Evolutionary conservation across 2,329 filamentous ascomycete species (phyloP).

Genomic region (Xylariaceae sp.): DNA sequence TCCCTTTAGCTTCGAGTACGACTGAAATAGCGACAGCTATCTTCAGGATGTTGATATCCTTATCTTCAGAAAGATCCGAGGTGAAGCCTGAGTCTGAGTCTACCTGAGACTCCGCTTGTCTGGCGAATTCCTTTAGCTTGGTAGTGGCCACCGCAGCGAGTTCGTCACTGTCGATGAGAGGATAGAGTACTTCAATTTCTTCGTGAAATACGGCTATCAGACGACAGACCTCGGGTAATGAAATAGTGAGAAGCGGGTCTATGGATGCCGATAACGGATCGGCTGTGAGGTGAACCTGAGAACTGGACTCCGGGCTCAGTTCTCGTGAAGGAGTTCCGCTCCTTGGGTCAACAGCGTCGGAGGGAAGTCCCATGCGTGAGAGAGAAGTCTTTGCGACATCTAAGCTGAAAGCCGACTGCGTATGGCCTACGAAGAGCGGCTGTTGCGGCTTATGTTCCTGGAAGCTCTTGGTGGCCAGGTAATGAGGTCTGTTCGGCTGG

Average conservation of each 20-base stretch:
- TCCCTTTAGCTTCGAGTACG: slow-evolving; percentile 1
- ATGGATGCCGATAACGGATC: not conserved
- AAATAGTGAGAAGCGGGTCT: slow-evolving; percentile 2
- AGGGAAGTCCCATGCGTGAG: slow-evolving; percentile 5
- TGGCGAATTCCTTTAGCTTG: not conserved
- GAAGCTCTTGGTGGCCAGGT: not conserved
- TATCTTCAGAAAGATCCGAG: not conserved
- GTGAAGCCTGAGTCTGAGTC: not conserved
- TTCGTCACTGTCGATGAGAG: slow-evolving; percentile 1
- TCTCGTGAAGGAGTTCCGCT: not conserved
- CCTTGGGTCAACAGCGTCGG: not conserved
- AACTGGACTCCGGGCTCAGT: not conserved
- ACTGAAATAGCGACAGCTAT: slow-evolving; percentile 2
- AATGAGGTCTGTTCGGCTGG: not conserved
- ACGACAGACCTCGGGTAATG: not conserved
- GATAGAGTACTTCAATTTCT: slow-evolving; percentile 3
- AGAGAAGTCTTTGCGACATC: slow-evolving; percentile 6
- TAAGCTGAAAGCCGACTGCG: slow-evolving; percentile 4
- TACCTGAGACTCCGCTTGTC: not conserved
- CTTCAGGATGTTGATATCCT: not conserved
- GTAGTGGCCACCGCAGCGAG: not conserved
- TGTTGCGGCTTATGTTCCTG: not conserved
- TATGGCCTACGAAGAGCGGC: slow-evolving; percentile 7
- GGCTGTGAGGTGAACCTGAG: not conserved
- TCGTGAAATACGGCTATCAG: not conserved